Evolutionary conservation across 2,329 filamentous ascomycete genomes (phyloP).

Genomic region (Cadophora sp.): DNA sequence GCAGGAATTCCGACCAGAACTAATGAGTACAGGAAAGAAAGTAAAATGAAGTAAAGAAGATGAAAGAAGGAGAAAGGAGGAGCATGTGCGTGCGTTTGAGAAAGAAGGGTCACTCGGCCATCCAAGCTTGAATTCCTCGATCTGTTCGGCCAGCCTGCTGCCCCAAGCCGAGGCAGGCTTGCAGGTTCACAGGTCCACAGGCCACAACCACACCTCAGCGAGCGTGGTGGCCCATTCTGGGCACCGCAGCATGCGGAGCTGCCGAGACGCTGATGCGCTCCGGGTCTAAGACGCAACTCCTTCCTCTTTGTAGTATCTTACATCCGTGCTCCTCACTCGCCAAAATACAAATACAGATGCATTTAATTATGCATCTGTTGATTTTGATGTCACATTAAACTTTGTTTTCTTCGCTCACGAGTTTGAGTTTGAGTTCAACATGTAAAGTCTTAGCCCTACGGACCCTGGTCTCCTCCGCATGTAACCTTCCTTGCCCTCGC

Average conservation of each 20-base stretch:
- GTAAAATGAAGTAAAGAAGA: not conserved
- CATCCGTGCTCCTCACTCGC: not conserved
- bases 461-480: too few species aligned
- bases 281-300: conserved; percentile 12
- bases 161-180: conserved; percentile 1
- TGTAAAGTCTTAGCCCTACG: not conserved
- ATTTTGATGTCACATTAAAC: not conserved
- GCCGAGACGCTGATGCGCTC: conserved; percentile 9
- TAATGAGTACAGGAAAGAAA: not conserved
- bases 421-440: not conserved
- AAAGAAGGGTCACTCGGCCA: conserved; percentile 11
- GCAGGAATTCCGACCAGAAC: not conserved
- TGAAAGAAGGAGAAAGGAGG: not conserved
- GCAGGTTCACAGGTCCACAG: not conserved
- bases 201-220: too few species aligned
- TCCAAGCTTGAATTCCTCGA: not conserved
- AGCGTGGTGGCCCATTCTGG: not conserved
- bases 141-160: not conserved
- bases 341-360: not conserved
- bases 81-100: conserved; percentile 12
- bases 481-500: too few species aligned
- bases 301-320: conserved; percentile 9
- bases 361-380: not conserved
- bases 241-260: conserved; percentile 9
- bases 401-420: not conserved